Conservation (phyloP, 768 basidiomycete genomes). For the Boletus bicolor region DNA sequence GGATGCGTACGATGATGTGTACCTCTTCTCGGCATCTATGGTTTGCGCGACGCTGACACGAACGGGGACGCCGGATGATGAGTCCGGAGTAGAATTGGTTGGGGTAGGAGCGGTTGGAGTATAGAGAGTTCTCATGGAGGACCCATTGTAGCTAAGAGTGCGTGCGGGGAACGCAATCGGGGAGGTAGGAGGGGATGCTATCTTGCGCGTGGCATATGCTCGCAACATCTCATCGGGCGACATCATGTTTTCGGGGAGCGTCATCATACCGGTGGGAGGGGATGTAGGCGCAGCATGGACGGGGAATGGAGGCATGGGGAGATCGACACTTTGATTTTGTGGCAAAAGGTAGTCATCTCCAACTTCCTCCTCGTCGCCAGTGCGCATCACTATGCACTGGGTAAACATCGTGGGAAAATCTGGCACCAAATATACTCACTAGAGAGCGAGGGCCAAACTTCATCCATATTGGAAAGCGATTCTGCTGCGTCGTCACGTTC, state of each 20-base stretch:
- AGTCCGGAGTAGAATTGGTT: constrained; percentile 10
- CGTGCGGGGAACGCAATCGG: constrained; percentile 31
- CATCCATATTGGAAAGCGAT: constrained; percentile 45
- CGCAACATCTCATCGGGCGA: constrained; percentile 76
- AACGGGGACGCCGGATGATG: background rate
- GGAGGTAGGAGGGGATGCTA: constrained; percentile 32
- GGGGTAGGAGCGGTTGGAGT: constrained; percentile 20
- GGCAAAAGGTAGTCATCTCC: constrained; percentile 48
- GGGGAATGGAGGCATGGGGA: constrained; percentile 35
- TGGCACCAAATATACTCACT: constrained; percentile 39
- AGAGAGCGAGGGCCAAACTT: constrained; percentile 65
- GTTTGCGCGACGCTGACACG: constrained; percentile 10
- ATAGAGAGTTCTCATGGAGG: constrained; percentile 31
- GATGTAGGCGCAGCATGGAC: constrained; percentile 33
- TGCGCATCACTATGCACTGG: constrained; percentile 64
- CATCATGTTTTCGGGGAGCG: constrained; percentile 42
- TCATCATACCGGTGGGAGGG: constrained; percentile 37
- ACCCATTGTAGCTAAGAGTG: constrained; percentile 21
- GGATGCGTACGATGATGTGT: constrained; percentile 24
- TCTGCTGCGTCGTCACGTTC: constrained; percentile 31
- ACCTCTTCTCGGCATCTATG: constrained; percentile 20
- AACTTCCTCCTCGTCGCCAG: constrained; percentile 35
- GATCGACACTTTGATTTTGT: constrained; percentile 18
- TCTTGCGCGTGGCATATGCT: constrained; percentile 57
- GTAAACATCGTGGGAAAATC: constrained; percentile 4